A percentile compares a stretch with the other conserved stretches of the same genome.
Conservation (phyloP, 805 yeast genomes). For the Priceomyces carsonii region DNA sequence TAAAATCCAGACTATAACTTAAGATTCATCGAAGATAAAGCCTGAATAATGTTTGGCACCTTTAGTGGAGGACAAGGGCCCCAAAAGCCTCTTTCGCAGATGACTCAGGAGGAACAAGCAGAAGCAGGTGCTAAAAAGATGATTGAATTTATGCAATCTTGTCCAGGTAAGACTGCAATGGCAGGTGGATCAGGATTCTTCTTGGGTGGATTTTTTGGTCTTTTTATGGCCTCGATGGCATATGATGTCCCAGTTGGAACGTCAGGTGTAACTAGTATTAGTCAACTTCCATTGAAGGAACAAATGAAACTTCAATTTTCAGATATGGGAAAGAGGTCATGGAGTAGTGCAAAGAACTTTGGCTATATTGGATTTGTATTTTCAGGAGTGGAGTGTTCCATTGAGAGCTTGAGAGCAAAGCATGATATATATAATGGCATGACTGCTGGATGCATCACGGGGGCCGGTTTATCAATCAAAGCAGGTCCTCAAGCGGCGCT, state of each 20-base stretch:
- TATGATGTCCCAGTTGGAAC: slow-evolving; percentile 80
- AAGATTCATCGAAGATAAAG: neutral
- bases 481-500: slow-evolving; percentile 93
- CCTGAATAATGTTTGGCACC: slow-evolving; percentile 38
- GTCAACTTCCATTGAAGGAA: slow-evolving; percentile 87
- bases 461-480: slow-evolving; percentile 90
- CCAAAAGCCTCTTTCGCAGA: slow-evolving; percentile 56
- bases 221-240: slow-evolving; percentile 86
- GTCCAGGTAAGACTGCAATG: slow-evolving; percentile 91
- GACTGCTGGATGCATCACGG: slow-evolving; percentile 93
- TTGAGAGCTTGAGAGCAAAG: slow-evolving; percentile 84
- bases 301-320: slow-evolving; percentile 88
- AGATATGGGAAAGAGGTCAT: slow-evolving; percentile 92
- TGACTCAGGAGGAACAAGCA: slow-evolving; percentile 92
- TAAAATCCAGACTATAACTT: neutral
- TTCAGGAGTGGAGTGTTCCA: slow-evolving; percentile 88
- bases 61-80: slow-evolving; percentile 35
- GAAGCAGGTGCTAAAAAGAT: slow-evolving; percentile 84
- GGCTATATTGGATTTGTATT: slow-evolving; percentile 91
- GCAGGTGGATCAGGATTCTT: slow-evolving; percentile 94
- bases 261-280: slow-evolving; percentile 53
- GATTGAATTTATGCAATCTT: slow-evolving; percentile 83
- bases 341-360: slow-evolving; percentile 86
- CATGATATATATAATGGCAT: slow-evolving; percentile 92
- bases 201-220: slow-evolving; percentile 92